A percentile compares a stretch with the other conserved stretches of the same genome.
Evolutionary conservation across 1,284 basidiomycete species (phyloP).

Genomic region (Spongiforma sp.): DNA sequence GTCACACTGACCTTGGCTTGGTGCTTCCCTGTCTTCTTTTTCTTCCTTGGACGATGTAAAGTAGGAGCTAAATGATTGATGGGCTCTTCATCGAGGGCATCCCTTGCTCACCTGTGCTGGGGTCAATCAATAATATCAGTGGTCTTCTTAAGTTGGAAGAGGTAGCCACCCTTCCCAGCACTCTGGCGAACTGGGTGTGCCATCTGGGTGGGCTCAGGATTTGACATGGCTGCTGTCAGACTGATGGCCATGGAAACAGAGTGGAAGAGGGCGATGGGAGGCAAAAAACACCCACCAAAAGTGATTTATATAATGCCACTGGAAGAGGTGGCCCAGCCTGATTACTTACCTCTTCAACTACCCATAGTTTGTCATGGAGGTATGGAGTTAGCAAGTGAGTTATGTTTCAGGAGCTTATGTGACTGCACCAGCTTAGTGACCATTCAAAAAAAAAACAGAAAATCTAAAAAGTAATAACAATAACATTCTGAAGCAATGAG

Average conservation of each 20-base stretch:
- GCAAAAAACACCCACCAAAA: not conserved
- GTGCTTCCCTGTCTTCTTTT: not conserved
- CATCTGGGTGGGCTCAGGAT: not conserved
- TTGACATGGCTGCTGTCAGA: not conserved
- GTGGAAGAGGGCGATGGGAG: not conserved
- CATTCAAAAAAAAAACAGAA: no score
- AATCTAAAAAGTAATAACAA: no score
- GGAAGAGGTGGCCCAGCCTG: not conserved
- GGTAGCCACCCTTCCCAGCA: not conserved
- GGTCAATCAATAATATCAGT: not conserved
- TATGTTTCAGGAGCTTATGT: no score
- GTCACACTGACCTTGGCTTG: not conserved
- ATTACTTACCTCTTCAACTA: not conserved
- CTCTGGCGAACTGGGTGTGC: not conserved
- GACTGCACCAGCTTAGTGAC: no score
- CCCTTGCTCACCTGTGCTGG: not conserved
- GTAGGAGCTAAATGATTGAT: not conserved
- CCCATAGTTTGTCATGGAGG: not conserved
- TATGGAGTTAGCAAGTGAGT: not conserved
- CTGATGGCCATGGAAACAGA: not conserved
- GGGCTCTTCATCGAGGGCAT: not conserved
- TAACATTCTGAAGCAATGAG: no score
- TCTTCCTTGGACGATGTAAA: not conserved
- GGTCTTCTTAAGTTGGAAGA: not conserved
- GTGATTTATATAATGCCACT: not conserved